These are phyloP conservation scores for Pleurotus salmoneostramineus DNA, from an alignment of 768 basidiomycete species.

Conservation along the genomic window DNA sequence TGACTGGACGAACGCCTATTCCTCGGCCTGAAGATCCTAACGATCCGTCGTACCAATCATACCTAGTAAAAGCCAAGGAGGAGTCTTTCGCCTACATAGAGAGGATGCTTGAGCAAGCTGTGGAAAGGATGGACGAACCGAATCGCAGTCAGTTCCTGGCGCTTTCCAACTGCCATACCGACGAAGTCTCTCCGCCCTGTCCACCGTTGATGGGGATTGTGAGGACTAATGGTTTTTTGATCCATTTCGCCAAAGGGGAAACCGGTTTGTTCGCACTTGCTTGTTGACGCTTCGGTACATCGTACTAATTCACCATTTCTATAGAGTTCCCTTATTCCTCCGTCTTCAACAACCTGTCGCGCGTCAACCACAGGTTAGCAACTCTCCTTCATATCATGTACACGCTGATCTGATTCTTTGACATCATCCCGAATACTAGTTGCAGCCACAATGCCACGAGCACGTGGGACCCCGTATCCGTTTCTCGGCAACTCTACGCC, in stretches of 20 bases:
- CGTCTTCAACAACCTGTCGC: slow-evolving; percentile 16
- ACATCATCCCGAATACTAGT: slow-evolving; percentile 10
- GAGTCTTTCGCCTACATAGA: too few species aligned
- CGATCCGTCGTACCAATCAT: too few species aligned
- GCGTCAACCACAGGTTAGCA: slow-evolving; percentile 20
- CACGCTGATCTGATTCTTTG: not conserved
- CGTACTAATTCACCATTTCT: not conserved
- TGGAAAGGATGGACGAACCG: too few species aligned
- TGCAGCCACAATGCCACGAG: slow-evolving; percentile 17
- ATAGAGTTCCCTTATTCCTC: slow-evolving; percentile 10
- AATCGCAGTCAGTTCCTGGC: too few species aligned
- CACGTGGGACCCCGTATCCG: slow-evolving; percentile 19
- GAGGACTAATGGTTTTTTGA: slow-evolving; percentile 22
- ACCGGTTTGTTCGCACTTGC: not conserved
- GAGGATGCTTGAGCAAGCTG: too few species aligned
- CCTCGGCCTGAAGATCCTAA: too few species aligned
- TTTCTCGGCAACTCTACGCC: slow-evolving; percentile 24
- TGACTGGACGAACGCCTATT: too few species aligned
- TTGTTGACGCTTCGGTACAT: not conserved
- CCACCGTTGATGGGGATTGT: not conserved
- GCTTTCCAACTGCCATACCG: too few species aligned
- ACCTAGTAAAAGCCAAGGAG: too few species aligned
- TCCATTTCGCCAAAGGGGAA: slow-evolving; percentile 1
- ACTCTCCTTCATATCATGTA: not conserved
- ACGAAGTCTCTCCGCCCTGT: too few species aligned